Base-by-base conservation (phyloP, 352 stramenopile species). In the Detonula confervacea region DNA sequence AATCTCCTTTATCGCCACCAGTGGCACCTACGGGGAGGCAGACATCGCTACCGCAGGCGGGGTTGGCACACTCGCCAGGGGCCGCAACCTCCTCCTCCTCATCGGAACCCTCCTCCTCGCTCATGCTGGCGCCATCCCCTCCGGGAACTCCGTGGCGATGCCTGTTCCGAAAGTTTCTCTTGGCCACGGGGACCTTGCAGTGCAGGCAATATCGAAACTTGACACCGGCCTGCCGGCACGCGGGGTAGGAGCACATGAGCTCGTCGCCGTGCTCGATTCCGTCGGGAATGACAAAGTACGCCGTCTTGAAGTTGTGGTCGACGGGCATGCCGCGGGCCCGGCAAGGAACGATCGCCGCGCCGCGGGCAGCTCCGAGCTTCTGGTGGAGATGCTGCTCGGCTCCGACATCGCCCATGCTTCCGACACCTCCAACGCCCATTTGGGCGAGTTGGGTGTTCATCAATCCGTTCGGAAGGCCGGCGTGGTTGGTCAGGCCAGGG, bases 181-280 rank as follows among this genome's bases (percentile, higher is more conserved):
- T 91, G 0, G 86, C 88, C 22, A 92, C 88, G 2, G 88, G 86
- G 6, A 91, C 80, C 76, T 92, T 91, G 68, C 88, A 93, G 56
- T 91, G 77, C 0, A 87, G 78, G 55, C 88, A 93, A 73, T 91
- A 93, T 11, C 84, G 79, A 49, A 93, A 93, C 56, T 92, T 92
- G 49, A 91, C 77, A 35, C 88, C 88, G 29, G 84, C 86, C 57
- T 92, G 86, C 27, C 84, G 81, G 64, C 88, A 93, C 2, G 84
- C 69, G 56, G 84, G 87, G 51, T 91, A 91, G 0, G 81, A 90
- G 60, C 88, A 93, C 24, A 92, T 83, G 16, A 93, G 74, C 51
- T 91, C 80, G 72, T 91, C 84, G 9, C 88, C 88, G 39, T 93
- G 88, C 55, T 91, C 85, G 20, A 88, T 84, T 67, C 87, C 81